phyloP scores from a whole-genome alignment of 257 asterid species.

The Capsicum pubescens region DNA sequence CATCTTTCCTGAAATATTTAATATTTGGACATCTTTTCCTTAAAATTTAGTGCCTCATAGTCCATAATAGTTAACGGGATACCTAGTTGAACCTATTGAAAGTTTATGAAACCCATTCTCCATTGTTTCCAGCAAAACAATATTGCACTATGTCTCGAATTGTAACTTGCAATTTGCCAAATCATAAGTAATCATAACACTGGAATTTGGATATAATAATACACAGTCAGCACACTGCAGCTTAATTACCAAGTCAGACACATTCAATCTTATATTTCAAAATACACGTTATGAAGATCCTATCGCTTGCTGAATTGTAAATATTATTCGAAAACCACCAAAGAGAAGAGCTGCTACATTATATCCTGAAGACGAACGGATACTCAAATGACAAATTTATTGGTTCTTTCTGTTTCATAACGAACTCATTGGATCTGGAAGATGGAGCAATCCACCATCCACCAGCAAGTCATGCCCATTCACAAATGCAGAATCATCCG shows the following conservation, averaged over 20 bases:
- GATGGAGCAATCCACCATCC: conserved; percentile 41
- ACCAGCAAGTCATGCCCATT: conserved; percentile 43
- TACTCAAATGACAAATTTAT: neutral
- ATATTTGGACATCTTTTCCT: neutral
- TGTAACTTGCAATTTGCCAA: neutral
- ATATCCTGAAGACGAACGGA: no score
- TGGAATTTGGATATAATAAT: neutral
- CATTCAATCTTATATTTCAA: neutral
- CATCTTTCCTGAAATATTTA: neutral
- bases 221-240: neutral
- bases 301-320: no score
- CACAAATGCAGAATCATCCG: conserved; percentile 42
- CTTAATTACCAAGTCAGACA: neutral
- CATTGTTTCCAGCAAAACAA: no score
- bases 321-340: neutral
- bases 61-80: neutral
- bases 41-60: neutral
- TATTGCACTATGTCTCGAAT: neutral
- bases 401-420: neutral
- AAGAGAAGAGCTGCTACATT: neutral
- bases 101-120: no score
- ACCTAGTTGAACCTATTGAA: neutral
- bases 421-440: conserved; percentile 18
- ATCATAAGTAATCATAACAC: neutral
- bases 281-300: no score